Evolutionary conservation across 2,329 filamentous ascomycete genomes (phyloP), one percentile per base, ranked within the genome.

Genomic region (Aspergillus fructus): DNA sequence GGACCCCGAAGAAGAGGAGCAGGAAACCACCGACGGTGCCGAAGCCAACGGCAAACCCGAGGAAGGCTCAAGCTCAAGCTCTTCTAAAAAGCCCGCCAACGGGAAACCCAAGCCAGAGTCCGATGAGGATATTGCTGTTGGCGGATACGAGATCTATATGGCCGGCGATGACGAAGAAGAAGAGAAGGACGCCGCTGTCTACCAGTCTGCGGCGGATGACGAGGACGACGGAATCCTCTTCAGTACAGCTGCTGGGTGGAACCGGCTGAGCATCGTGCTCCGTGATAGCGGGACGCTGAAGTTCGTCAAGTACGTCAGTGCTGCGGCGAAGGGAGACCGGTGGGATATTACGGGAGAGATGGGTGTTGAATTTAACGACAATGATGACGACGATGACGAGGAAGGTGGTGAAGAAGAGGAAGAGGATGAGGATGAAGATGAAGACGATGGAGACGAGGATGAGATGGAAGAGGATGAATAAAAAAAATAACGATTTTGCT

Each of bases 221-320:
- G 93, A 96, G 53, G 93, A 96, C 57, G 88, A 89, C 64, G 86
- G 86, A 0, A 85, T 90, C 51, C 74, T 90, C 34, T 89, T 90
- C 71, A 86, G 83, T 47, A 87, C 86, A 66, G 81, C 86, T 0
- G 86, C 88, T 2, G 79, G 80, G 7, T 99, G 94, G 94, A 97
- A 97, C 74, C 91, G 89, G 62, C 82, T 99, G 79, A 92, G 89
- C 62, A 85, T 99, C 63, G 94, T 97, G 33, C 79, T 97, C 64
- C 84, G 94, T 57, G 94, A 99, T 71, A 86, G 85, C 64, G 93
- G 91, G 13, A 89, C 89, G 13, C 80, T 99, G 70, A 88, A 91
- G 72, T 99, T 99, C 71, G 92, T 97, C 68, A 99, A 97, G 80
- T 99, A 97, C 73, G 89, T 99, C 21, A 96, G 89, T 74, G 82